A percentile compares a stretch with the other conserved stretches of the same genome.
Conservation (phyloP, 179 eudicot species). For the Spergularia azorica region DNA sequence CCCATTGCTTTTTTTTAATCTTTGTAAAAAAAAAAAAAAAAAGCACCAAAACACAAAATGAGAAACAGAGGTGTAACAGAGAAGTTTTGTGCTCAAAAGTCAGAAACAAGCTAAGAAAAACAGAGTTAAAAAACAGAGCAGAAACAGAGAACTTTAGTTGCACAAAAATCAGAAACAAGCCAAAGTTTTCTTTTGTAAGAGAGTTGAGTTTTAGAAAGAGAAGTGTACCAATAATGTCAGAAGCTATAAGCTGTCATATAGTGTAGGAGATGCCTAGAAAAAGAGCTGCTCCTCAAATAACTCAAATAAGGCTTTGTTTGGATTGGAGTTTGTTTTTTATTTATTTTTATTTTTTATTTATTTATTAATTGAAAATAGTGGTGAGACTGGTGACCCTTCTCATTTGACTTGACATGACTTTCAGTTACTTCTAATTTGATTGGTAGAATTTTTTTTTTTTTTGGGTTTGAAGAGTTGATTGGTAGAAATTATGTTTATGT, state of each 20-base stretch:
- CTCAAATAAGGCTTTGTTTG: not conserved
- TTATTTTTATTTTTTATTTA: too few species aligned
- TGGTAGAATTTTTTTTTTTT: not conserved
- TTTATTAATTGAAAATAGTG: not conserved
- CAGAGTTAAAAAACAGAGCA: too few species aligned
- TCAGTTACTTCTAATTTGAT: not conserved
- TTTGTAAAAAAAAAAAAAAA: constrained; percentile 7
- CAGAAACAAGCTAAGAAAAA: not conserved
- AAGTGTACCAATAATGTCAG: constrained; percentile 23
- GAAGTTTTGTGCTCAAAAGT: not conserved
- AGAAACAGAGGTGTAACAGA: constrained; percentile 2
- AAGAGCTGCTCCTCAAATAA: too few species aligned
- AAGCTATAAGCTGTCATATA: constrained; percentile 10
- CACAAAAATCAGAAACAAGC: too few species aligned
- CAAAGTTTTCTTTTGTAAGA: not conserved
- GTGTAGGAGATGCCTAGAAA: too few species aligned
- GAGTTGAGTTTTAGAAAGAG: constrained; percentile 5
- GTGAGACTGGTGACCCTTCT: constrained; percentile 14
- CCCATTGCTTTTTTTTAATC: constrained; percentile 40
- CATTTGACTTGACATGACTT: constrained; percentile 25
- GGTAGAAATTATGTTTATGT: constrained; percentile 9
- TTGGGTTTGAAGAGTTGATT: not conserved
- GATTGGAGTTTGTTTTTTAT: constrained; percentile 12
- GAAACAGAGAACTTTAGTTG: not conserved
- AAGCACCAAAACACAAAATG: not conserved